Conservation (phyloP, 306 rosid genomes). For the Mimosa bimucronata region DNA sequence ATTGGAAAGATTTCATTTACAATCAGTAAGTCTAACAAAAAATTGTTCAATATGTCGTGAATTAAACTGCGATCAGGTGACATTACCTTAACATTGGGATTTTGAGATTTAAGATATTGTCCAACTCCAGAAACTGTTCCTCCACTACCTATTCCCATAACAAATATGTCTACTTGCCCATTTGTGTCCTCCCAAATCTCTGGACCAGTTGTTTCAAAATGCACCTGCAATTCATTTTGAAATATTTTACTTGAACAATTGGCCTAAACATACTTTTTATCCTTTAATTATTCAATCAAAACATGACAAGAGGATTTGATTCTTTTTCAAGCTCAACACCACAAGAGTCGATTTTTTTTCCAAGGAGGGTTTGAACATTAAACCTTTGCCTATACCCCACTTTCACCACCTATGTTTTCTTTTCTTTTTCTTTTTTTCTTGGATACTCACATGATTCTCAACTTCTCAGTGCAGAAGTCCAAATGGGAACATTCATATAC, state of each 20-base stretch:
- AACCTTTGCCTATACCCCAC: neutral
- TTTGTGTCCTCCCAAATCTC: conserved; percentile 98
- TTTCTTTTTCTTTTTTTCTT: neutral
- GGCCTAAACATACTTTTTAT: neutral
- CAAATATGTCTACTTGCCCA: conserved; percentile 93
- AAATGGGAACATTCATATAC: conserved; percentile 16
- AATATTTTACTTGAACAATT: conserved; percentile 9
- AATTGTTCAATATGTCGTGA: neutral
- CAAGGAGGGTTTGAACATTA: neutral
- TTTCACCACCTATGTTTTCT: no score
- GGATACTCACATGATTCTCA: neutral
- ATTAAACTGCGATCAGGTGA: neutral
- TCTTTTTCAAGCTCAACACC: neutral
- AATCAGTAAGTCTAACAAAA: neutral
- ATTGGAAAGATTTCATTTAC: conserved; percentile 1
- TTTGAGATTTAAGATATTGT: conserved; percentile 84
- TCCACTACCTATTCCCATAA: conserved; percentile 98
- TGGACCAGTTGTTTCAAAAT: conserved; percentile 97
- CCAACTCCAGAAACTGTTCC: conserved; percentile 98
- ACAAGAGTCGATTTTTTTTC: neutral
- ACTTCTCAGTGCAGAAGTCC: neutral
- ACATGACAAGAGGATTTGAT: neutral
- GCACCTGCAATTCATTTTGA: conserved; percentile 58
- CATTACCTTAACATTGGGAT: conserved; percentile 81
- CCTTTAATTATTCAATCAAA: neutral